A percentile compares a stretch with the other conserved stretches of the same genome.
Evolutionary conservation across 768 basidiomycete genomes (phyloP).

Genomic region (Tylopilus felleus): DNA sequence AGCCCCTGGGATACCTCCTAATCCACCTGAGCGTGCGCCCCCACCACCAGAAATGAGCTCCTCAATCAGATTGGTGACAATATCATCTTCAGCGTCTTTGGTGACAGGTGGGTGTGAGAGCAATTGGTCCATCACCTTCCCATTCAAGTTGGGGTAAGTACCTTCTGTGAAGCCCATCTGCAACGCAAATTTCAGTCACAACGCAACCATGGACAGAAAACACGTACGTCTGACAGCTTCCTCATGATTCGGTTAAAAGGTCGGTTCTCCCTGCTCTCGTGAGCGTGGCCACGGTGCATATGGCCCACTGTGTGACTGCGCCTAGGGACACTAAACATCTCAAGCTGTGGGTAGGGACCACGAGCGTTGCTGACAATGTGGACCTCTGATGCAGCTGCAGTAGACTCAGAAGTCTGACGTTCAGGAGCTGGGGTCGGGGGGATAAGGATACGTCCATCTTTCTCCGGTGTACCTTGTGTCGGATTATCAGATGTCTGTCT

Average conservation of each 20-base stretch:
- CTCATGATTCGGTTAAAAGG: conserved; percentile 49
- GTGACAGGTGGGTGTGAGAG: conserved; percentile 37
- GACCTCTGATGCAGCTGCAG: conserved; percentile 19
- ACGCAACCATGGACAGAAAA: background rate
- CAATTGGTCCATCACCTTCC: conserved; percentile 50
- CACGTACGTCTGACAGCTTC: conserved; percentile 62
- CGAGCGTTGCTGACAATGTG: conserved; percentile 62
- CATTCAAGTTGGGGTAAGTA: conserved; percentile 49
- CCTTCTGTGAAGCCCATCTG: conserved; percentile 76
- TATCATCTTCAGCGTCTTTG: conserved; percentile 61
- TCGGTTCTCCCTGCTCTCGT: conserved; percentile 33
- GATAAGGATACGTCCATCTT: background rate
- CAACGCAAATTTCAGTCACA: conserved; percentile 7
- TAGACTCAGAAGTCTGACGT: conserved; percentile 16
- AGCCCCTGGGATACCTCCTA: conserved; percentile 41
- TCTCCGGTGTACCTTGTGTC: conserved; percentile 4
- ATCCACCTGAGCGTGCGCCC: conserved; percentile 36
- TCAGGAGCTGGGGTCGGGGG: conserved; percentile 7
- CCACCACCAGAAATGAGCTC: conserved; percentile 47
- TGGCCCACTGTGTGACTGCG: conserved; percentile 34
- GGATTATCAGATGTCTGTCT: conserved; percentile 24
- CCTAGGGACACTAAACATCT: conserved; percentile 58
- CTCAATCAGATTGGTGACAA: conserved; percentile 60
- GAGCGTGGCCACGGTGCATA: conserved; percentile 18
- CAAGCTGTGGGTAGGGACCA: conserved; percentile 57